Base-by-base conservation (phyloP, 2,329 filamentous ascomycete species). In the Colletotrichum camelliae region DNA sequence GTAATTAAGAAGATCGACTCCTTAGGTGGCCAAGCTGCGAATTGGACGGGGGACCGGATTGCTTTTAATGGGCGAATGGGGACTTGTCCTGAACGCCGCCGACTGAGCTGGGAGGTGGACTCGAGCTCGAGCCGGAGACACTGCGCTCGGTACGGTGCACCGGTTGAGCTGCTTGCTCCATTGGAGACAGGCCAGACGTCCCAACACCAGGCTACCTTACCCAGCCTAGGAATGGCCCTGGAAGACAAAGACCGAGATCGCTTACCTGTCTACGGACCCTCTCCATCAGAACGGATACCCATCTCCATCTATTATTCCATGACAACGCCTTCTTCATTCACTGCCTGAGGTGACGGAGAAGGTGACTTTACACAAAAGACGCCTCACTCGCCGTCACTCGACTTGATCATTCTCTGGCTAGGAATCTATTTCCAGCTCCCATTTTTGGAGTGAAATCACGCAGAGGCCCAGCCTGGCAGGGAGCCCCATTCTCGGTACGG, bases 41-140 rank as follows among this genome's bases (percentile, higher is more conserved):
- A 58, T 65, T 73, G 70, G 74, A 74, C 70, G 70, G 70, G 74
- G 74, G 37, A 76, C 64, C 37, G 74, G 74, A 74, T 69, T 74
- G 74, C 74, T 64, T 74, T 76, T 68, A 66, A 73, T 74, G 74
- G 70, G n/a, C 74, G 70, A 74, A 76, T 76, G 74, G 74, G 74
- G 74, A 76, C 35, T 73, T 67, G 57, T 24, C 58, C 62, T 43
- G 21, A 27, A 67, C 35, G 58, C 43, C 57, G 57, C 29, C 35
- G 21, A 70, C 67, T 52, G n/a, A 52, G 43, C 43, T 52, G 57
- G 62, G 48, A 72, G 68, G 68, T 75, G 72, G 72, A 71, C 72
- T 74, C 72, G 37, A 74, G 66, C 71, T 67, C 72, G 68, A 74
- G 66, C 72, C 72, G 67, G 72, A 70, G 67, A 33, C 66, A 35